Evolutionary conservation across 1,139 yeast genomes (phyloP).

Genomic region (Nakaseomyces glabratus): DNA sequence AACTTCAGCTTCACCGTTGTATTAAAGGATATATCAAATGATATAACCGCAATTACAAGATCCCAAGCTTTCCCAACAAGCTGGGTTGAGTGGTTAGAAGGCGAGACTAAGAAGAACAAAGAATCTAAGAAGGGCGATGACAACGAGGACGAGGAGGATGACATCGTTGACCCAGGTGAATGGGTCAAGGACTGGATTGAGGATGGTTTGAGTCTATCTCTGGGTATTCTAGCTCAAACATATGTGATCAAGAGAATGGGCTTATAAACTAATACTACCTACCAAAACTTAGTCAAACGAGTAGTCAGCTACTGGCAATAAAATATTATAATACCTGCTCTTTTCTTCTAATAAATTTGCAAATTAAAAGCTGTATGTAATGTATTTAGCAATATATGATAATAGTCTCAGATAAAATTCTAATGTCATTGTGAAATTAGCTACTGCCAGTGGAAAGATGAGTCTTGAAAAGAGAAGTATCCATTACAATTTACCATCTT

Average conservation of each 20-base stretch:
- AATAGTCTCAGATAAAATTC: too few species aligned
- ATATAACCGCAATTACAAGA: conserved; percentile 60
- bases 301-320: too few species aligned
- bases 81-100: conserved; percentile 85
- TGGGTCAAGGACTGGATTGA: conserved; percentile 95
- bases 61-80: conserved; percentile 85
- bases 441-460: too few species aligned
- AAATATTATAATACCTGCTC: too few species aligned
- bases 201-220: conserved; percentile 67
- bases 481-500: too few species aligned
- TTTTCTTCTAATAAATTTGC: too few species aligned
- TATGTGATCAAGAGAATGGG: conserved; percentile 94
- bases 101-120: conserved; percentile 16
- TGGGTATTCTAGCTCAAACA: conserved; percentile 83
- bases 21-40: conserved; percentile 69
- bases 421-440: too few species aligned
- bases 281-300: too few species aligned
- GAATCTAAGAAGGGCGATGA: conserved; percentile 11
- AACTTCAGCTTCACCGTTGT: conserved; percentile 62
- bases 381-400: too few species aligned
- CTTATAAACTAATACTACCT: conserved; percentile 13
- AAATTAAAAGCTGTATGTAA: too few species aligned
- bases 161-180: conserved; percentile 75
- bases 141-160: conserved; percentile 30
- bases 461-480: too few species aligned